Evolutionary conservation across 2,329 filamentous ascomycete species (phyloP), one percentile per base, ranked within the genome.

Genomic region (Talaromyces pinophilus): DNA sequence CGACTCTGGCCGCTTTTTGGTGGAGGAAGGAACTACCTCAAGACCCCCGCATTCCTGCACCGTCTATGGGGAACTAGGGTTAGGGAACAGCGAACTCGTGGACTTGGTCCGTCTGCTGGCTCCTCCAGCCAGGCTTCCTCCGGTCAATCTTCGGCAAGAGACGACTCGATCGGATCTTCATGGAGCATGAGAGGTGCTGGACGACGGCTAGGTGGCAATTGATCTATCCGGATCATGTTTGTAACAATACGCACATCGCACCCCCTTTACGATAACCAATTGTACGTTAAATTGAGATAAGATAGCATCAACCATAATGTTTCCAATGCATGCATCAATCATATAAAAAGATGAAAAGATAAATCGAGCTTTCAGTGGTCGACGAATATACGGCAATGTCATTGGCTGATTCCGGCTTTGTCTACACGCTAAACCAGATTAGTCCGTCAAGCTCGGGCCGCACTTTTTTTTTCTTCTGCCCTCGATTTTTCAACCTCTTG

Each of bases 1-100:
- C 87, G 92, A 59, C 85, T 97, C 50, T 98, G 93, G 84, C 95
- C 95, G 5, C 88, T 91, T 64, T 95, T 95, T 75, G 94, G 93
- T 38, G 91, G 92, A 65, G 95, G 95, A 0, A 84, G 82, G 62
- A 96, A 93, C 74, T 84, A 90, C 59, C 83, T 97, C 42, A 82
- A 84, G 15, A 95, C 93, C 0, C 95, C 95, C 2, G 76, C 78
- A 5, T 88, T 93, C 70, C 79, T 98, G 66, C 88, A 87, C 67
- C 84, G 85, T 64, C 85, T 91, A 71, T 90, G 94, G 67, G 81
- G 59, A 83, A 64, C 62, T n/a, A 59, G n/a, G 15, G 33, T 33
- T 11, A 50, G 60, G 7, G 28, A 59, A 25, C 38, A 60, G 40
- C 57, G 57, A 13, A 46, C 57, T 46, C 57, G 57, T n/a, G 57